These are phyloP conservation scores for Suhomyces bribrorum DNA, from an alignment of 1,139 yeast species.

Conservation along the genomic window DNA sequence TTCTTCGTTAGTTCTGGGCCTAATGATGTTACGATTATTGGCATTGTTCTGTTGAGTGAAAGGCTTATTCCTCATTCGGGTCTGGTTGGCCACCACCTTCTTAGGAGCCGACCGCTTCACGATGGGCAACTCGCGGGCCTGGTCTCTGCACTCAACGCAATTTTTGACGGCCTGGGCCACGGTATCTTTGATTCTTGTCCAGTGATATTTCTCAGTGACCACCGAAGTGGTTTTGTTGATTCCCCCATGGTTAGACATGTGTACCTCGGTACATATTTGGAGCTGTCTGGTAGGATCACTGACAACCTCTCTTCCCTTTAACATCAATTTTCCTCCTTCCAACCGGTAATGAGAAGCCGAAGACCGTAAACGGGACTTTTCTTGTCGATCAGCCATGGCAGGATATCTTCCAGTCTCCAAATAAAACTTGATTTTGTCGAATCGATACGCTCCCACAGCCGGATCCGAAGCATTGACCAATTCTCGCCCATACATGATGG, in stretches of 20 bases:
- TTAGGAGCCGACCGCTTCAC: slow-evolving; percentile 28
- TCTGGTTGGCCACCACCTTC: slow-evolving; percentile 21
- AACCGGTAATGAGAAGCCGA: slow-evolving; percentile 78
- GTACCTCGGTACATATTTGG: slow-evolving; percentile 72
- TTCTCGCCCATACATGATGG: slow-evolving; percentile 66
- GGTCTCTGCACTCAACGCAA: slow-evolving; percentile 71
- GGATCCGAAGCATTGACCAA: slow-evolving; percentile 53
- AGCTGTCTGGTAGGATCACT: slow-evolving; percentile 73
- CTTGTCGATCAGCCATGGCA: slow-evolving; percentile 75
- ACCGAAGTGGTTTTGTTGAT: slow-evolving; percentile 82
- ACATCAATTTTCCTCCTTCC: slow-evolving; percentile 68
- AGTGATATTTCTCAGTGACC: slow-evolving; percentile 79
- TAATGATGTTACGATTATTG: slow-evolving; percentile 24
- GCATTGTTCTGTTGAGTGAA: slow-evolving; percentile 12
- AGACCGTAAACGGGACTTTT: slow-evolving; percentile 80
- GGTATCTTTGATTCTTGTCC: slow-evolving; percentile 89
- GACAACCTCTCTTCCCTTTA: slow-evolving; percentile 81
- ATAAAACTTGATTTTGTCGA: slow-evolving; percentile 77
- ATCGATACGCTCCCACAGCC: slow-evolving; percentile 58
- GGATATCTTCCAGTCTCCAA: slow-evolving; percentile 88
- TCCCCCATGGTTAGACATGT: slow-evolving; percentile 76
- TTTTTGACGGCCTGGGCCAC: slow-evolving; percentile 77
- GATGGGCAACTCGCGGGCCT: slow-evolving; percentile 33
- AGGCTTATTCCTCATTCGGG: slow-evolving; percentile 18
- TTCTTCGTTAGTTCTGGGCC: slow-evolving; percentile 28